Percentiles rank a stretch among this genome's conserved stretches.
Conservation (phyloP, 1,284 basidiomycete species). For the Microbotryum violaceum region DNA sequence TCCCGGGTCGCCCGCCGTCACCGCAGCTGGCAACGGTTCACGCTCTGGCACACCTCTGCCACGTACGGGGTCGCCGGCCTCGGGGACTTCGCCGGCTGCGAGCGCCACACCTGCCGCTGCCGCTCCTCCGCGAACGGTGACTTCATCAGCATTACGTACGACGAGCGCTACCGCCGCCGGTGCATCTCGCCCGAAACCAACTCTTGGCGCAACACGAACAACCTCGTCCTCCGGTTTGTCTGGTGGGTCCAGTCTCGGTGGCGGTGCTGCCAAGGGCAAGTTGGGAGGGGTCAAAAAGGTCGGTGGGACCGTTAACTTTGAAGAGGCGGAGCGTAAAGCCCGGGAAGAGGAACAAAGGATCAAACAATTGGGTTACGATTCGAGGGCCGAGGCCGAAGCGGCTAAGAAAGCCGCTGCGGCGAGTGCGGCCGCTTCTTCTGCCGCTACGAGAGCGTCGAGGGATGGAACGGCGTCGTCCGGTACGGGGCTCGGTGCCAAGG, state of each 20-base stretch:
- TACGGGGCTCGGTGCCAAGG: neutral
- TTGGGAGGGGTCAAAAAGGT: conserved; percentile 71
- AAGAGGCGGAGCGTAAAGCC: conserved; percentile 79
- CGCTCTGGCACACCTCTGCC: conserved; percentile 7
- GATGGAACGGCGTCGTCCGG: conserved; percentile 15
- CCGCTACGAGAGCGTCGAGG: conserved; percentile 31
- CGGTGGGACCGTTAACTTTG: conserved; percentile 72
- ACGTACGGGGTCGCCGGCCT: conserved; percentile 11
- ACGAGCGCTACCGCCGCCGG: conserved; percentile 49
- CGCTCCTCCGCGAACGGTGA: conserved; percentile 43
- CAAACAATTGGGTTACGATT: conserved; percentile 80
- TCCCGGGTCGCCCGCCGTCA: conserved; percentile 17
- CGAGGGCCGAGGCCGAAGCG: conserved; percentile 57
- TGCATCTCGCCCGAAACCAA: conserved; percentile 37
- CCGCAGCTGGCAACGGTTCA: conserved; percentile 8
- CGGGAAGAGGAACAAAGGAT: conserved; percentile 80
- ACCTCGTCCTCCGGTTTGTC: conserved; percentile 31
- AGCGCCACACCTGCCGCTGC: conserved; percentile 37
- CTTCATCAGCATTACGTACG: conserved; percentile 44
- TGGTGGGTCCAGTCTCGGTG: neutral
- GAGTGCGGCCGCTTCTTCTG: conserved; percentile 35
- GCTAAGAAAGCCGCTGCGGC: conserved; percentile 41
- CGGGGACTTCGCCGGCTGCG: conserved; percentile 38
- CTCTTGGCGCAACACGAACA: conserved; percentile 41
- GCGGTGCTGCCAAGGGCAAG: conserved; percentile 50